Percentiles rank a stretch among this genome's conserved stretches.
These are phyloP conservation scores for Fraxinus anomala DNA, from an alignment of 257 asterid species.

Conservation along the genomic window DNA sequence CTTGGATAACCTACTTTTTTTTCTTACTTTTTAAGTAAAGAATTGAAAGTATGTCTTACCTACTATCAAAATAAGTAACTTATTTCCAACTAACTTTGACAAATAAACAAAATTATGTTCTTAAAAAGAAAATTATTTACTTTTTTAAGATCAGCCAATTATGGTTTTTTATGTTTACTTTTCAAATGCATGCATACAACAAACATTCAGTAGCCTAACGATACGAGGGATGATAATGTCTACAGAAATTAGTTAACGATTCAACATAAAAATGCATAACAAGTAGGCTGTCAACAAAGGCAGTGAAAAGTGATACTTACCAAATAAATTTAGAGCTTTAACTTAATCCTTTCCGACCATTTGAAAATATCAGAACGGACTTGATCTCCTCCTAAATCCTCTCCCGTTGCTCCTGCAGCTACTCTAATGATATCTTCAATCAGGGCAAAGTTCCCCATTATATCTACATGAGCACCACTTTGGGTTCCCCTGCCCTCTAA, in stretches of 20 bases:
- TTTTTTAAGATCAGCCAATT: too few species aligned
- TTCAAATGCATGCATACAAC: background rate
- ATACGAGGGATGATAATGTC: background rate
- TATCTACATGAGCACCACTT: conserved; percentile 88
- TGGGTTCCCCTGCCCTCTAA: conserved; percentile 84
- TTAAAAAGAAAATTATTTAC: too few species aligned
- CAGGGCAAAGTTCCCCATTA: conserved; percentile 77
- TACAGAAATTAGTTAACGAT: background rate
- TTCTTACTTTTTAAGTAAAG: too few species aligned
- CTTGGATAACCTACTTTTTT: too few species aligned
- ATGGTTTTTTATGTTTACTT: background rate
- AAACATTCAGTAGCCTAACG: background rate
- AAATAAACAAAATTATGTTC: too few species aligned
- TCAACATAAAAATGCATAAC: background rate
- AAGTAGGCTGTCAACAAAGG: background rate
- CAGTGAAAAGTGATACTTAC: conserved; percentile 33
- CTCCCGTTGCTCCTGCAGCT: conserved; percentile 81
- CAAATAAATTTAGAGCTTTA: conserved; percentile 44
- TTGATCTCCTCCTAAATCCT: conserved; percentile 74
- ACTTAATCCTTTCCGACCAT: conserved; percentile 72
- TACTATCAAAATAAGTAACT: too few species aligned
- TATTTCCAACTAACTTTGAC: too few species aligned
- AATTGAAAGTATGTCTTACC: too few species aligned
- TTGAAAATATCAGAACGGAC: conserved; percentile 68
- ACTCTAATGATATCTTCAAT: conserved; percentile 78